Base-by-base conservation (phyloP, 2,329 filamentous ascomycete genomes). In the Paraphaeosphaeria minitans region DNA sequence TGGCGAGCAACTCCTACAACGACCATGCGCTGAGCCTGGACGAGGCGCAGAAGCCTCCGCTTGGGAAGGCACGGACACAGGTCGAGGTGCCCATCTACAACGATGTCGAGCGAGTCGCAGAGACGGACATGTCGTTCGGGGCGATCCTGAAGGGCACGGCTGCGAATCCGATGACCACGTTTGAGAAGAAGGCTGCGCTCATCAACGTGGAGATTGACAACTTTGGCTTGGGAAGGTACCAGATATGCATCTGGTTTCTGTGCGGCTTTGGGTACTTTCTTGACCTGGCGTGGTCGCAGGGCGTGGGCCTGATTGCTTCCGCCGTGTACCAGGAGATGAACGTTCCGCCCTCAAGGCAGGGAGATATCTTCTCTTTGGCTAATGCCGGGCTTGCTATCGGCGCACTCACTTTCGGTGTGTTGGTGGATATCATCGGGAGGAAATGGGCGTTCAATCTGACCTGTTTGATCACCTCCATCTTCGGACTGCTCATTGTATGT, bases 381-480 rank as follows among this genome's bases (percentile, higher is more conserved):
- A 72, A 72, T 48, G 69, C 68, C n/a, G 68, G 69, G 6, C 56
- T 72, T 9, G 69, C 69, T 21, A 42, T 72, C 21, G 69, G 69
- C 9, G 69, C 69, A n/a, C 58, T 72, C 16, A 59, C 62, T 12
- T 72, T 71, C 48, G 69, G 68, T 2, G 57, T 72, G 6, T 56
- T 62, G 1, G 69, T 71, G 12, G 69, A 72, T 48, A 58, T 72
- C 16, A 70, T 72, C 43, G 69, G 69, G 12, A 67, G 69, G 27
- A 72, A 71, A 33, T 82, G 91, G 19, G 91, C 92, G 43, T 96
- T 96, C 81, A 95, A 95, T 78, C 79, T 83, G 66, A 95, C 92
- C 0, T 83, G 96, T 1, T 83, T 92, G 64, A 84, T 96, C 61
- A 89, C 89, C 57, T 86, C 87, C 68, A 77, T 89, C 31, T 95